Percentiles rank a stretch among this genome's conserved stretches.
phyloP scores from a whole-genome alignment of 768 basidiomycete genomes.

The Mycena haematopus region DNA sequence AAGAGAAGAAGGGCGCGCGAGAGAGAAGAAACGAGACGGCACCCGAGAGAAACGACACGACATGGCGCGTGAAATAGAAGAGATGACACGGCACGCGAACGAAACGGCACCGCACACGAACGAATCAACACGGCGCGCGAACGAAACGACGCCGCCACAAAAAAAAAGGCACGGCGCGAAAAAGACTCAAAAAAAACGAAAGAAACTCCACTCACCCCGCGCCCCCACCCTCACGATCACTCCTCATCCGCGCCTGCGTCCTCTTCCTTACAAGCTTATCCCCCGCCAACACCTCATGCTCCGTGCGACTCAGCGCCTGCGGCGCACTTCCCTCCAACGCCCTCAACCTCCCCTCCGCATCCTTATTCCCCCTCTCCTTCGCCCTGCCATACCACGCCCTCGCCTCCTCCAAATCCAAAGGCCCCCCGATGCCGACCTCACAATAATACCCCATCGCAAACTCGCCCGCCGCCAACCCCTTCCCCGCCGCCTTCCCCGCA shows the following conservation, averaged over 20 bases:
- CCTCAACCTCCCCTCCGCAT: conserved; percentile 75
- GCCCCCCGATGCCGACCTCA: conserved; percentile 89
- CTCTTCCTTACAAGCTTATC: conserved; percentile 82
- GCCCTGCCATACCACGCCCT: conserved; percentile 83
- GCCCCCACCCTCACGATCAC: conserved; percentile 40
- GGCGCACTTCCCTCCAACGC: conserved; percentile 71
- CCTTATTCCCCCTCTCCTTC: conserved; percentile 75
- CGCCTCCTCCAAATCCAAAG: conserved; percentile 64
- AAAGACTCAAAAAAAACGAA: background rate
- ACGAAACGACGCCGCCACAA: too few species aligned
- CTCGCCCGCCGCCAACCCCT: conserved; percentile 81
- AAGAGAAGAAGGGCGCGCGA: too few species aligned
- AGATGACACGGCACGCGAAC: too few species aligned
- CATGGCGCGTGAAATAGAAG: too few species aligned
- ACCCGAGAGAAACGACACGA: too few species aligned
- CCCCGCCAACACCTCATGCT: conserved; percentile 84
- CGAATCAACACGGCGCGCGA: too few species aligned
- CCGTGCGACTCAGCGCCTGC: conserved; percentile 67
- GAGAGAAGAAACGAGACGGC: too few species aligned
- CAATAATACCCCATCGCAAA: conserved; percentile 97
- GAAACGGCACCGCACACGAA: too few species aligned
- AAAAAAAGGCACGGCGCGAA: too few species aligned
- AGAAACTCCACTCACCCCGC: conserved; percentile 10
- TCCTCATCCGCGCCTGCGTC: conserved; percentile 71
- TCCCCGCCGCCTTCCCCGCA: conserved; percentile 84